These are phyloP conservation scores for Ciborinia camelliae DNA, from an alignment of 2,329 filamentous ascomycete species.

Conservation along the genomic window DNA sequence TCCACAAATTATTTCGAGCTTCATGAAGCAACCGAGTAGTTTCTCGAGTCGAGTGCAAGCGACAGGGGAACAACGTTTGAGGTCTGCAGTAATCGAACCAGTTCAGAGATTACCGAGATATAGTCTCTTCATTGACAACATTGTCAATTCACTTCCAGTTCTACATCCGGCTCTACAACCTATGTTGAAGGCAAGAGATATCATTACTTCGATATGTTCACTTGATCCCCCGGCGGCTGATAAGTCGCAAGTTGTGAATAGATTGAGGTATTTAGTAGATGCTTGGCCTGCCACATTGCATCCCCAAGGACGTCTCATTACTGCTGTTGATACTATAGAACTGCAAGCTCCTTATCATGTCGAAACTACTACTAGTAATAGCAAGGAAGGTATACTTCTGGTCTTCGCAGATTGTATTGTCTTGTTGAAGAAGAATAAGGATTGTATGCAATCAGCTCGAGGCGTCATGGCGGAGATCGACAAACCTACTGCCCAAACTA, in stretches of 20 bases:
- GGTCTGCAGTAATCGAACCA: conserved; percentile 91
- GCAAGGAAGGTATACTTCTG: conserved; percentile 67
- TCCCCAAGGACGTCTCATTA: conserved; percentile 74
- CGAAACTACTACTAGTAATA: conserved; percentile 14
- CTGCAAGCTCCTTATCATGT: conserved; percentile 66
- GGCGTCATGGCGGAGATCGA: conserved; percentile 82
- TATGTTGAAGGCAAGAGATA: conserved; percentile 85
- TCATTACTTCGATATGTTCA: conserved; percentile 94
- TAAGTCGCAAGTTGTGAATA: conserved; percentile 69
- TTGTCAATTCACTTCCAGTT: conserved; percentile 79
- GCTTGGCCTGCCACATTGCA: conserved; percentile 71
- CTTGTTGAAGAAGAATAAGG: conserved; percentile 67
- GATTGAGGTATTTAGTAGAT: conserved; percentile 72
- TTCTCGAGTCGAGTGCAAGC: conserved; percentile 78
- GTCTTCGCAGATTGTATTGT: conserved; percentile 82
- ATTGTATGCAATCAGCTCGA: conserved; percentile 64
- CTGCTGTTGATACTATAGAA: conserved; percentile 76
- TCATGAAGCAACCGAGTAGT: conserved; percentile 76
- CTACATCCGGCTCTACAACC: conserved; percentile 79
- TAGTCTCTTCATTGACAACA: conserved; percentile 94
- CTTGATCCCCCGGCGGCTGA: conserved; percentile 72
- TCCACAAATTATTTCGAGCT: conserved; percentile 72
- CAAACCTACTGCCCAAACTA: conserved; percentile 64
- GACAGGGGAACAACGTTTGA: conserved; percentile 84
- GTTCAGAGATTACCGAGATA: conserved; percentile 93